phyloP scores from a whole-genome alignment of 208 protist species.

The Trypanosomatidae sp. region DNA sequence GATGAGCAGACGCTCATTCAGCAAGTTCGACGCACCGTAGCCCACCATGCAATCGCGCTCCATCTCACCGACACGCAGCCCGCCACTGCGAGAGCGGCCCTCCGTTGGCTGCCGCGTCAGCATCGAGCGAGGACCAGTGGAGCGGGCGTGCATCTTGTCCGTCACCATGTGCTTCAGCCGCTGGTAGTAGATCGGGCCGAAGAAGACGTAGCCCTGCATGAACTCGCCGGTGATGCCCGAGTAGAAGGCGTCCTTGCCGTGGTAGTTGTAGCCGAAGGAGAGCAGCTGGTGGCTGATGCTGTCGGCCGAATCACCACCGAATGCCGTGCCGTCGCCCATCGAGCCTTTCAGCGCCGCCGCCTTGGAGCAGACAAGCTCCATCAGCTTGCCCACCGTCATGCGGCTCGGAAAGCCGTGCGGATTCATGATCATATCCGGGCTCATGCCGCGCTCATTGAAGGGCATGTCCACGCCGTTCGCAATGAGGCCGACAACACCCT shows the following conservation, averaged over 20 bases:
- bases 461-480: conserved; percentile 99
- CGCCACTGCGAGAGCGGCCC: conserved; percentile 96
- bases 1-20: conserved; percentile 98
- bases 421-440: conserved; percentile 99
- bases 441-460: conserved; percentile 97
- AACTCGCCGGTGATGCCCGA: conserved; percentile 98
- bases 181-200: conserved; percentile 99
- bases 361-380: conserved; percentile 99
- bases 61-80: conserved; percentile 99
- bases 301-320: conserved; percentile 95
- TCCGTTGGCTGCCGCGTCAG: conserved; percentile 99
- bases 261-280: conserved; percentile 96
- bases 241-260: conserved; percentile 98
- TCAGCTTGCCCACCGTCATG: conserved; percentile 99
- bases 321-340: conserved; percentile 97
- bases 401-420: conserved; percentile 99
- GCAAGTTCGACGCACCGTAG: conserved; percentile 94
- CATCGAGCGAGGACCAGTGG: conserved; percentile 89
- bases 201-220: conserved; percentile 97
- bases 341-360: conserved; percentile 89
- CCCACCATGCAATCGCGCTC: conserved; percentile 99
- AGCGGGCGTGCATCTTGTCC: conserved; percentile 99
- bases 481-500: conserved; percentile 99
- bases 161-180: conserved; percentile 99
- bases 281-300: conserved; percentile 89